Base-by-base conservation (phyloP, 768 basidiomycete genomes). In the Lentinus tigrinus region DNA sequence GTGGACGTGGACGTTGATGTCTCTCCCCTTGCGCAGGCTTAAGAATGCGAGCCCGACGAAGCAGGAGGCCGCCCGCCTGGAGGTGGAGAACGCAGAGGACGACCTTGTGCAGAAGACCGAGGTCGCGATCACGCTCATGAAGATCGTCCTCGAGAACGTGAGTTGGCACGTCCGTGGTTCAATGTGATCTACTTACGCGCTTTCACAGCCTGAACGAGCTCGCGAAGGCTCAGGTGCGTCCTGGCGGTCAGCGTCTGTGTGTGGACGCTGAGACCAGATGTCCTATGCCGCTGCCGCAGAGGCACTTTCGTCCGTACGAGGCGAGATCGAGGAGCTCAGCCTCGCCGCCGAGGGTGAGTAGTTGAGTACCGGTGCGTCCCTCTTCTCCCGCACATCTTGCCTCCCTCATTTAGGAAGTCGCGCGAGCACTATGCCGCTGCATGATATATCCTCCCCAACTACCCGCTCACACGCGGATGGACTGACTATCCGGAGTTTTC, bases 51-150 rank as follows among this genome's bases (percentile, higher is more conserved):
- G 69, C 60, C 85, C 90, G 0, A 74, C 85, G 17, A 91, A 79
- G 75, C 93, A 95, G 71, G 97, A 98, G 69, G 94, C 97, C 52
- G 91, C 94, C 4, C 79, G 91, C 48, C 85, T 97, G 21, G 93
- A 95, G 64, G 91, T 93, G 10, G 91, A 94, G 82, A 93, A 93
- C 61, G 91, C 91, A 9, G 91, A 94, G 66, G 97, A 99, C 71
- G 93, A 95, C 73, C 84, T 98, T 31, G 97, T 98, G 5, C 95
- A 95, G 71, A 94, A 93, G 80, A 99, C 97, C 23, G 97, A 99
- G 73, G 90, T 95, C 28, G 96, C 95, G 1, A 97, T 97, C 66
- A 91, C 90, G 2, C 82, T 94, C 43, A 96, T 97, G 95, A 96
- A 96, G 80, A 89, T 91, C n/a, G 96, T 98, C 16, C 81, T 99